phyloP scores from a whole-genome alignment of 495 filamentous ascomycete genomes.

The Lophiostoma macrostomum region DNA sequence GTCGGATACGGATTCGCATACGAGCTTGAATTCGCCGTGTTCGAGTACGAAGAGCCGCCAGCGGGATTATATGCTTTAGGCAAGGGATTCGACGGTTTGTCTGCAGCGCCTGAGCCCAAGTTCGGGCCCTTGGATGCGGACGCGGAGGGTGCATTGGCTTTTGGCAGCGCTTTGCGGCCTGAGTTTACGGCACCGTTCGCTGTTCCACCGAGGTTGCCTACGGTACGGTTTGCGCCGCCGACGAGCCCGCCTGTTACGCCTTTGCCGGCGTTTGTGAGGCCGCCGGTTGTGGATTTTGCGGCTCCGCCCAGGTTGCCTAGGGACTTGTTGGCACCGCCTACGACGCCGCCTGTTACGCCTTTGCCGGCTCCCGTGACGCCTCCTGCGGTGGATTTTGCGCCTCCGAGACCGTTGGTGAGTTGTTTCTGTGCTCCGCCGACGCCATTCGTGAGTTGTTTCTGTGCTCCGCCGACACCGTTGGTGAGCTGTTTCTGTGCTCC shows the following conservation, averaged over 20 bases:
- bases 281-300: background rate
- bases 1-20: constrained; percentile 1
- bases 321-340: background rate
- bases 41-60: background rate
- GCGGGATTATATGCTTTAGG: background rate
- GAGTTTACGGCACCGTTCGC: background rate
- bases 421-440: background rate
- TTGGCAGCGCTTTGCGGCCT: background rate
- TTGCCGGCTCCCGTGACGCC: background rate
- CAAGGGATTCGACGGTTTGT: background rate
- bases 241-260: too few species aligned
- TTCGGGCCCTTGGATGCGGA: too few species aligned
- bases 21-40: background rate
- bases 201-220: too few species aligned
- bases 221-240: too few species aligned
- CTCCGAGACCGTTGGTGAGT: background rate
- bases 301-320: too few species aligned
- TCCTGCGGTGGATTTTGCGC: background rate
- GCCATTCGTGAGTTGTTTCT: constrained; percentile 10
- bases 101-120: background rate
- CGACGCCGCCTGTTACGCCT: constrained; percentile 3
- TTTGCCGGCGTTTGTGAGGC: too few species aligned
- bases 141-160: constrained; percentile 4
- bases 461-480: constrained; percentile 2
- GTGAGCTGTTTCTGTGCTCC: constrained; percentile 12